Conservation (phyloP, 192 early-diverging fungal genomes). For the Dimargaris cristalligena region DNA sequence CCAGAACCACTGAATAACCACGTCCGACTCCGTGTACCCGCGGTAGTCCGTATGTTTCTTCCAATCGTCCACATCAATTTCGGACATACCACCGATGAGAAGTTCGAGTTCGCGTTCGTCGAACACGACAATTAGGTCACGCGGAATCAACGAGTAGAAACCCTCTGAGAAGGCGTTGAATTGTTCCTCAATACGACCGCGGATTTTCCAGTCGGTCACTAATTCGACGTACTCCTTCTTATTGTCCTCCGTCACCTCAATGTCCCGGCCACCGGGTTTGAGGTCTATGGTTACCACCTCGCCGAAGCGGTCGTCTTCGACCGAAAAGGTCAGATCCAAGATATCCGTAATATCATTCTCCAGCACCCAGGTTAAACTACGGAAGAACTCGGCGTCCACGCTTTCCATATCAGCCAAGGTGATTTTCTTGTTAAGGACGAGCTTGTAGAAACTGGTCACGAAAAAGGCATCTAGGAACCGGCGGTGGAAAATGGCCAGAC, state of each 20-base stretch:
- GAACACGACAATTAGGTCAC: slow-evolving; percentile 10
- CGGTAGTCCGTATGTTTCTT: slow-evolving; percentile 13
- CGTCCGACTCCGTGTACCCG: slow-evolving; percentile 12
- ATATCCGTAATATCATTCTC: slow-evolving; percentile 14
- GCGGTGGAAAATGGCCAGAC: slow-evolving; percentile 14
- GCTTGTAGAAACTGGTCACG: slow-evolving; percentile 12
- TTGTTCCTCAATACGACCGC: slow-evolving; percentile 11
- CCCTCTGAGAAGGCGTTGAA: slow-evolving; percentile 4
- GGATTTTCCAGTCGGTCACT: slow-evolving; percentile 9
- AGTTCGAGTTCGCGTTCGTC: slow-evolving; percentile 18
- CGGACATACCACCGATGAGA: slow-evolving; percentile 12
- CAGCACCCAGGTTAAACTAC: slow-evolving; percentile 12
- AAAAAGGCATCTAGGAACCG: slow-evolving; percentile 13
- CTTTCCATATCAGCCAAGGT: slow-evolving; percentile 12
- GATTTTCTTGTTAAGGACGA: slow-evolving; percentile 9
- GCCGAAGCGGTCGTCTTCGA: slow-evolving; percentile 14
- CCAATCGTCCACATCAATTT: slow-evolving; percentile 16
- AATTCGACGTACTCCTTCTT: slow-evolving; percentile 14
- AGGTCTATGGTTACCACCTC: slow-evolving; percentile 12
- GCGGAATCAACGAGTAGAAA: slow-evolving; percentile 11
- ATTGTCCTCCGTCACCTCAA: slow-evolving; percentile 13
- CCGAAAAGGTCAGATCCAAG: slow-evolving; percentile 9
- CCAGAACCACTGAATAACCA: slow-evolving; percentile 14
- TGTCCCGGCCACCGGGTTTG: slow-evolving; percentile 13
- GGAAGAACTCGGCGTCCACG: slow-evolving; percentile 11